Base-by-base conservation (phyloP, 768 basidiomycete species). In the Coprinellus micaceus region DNA sequence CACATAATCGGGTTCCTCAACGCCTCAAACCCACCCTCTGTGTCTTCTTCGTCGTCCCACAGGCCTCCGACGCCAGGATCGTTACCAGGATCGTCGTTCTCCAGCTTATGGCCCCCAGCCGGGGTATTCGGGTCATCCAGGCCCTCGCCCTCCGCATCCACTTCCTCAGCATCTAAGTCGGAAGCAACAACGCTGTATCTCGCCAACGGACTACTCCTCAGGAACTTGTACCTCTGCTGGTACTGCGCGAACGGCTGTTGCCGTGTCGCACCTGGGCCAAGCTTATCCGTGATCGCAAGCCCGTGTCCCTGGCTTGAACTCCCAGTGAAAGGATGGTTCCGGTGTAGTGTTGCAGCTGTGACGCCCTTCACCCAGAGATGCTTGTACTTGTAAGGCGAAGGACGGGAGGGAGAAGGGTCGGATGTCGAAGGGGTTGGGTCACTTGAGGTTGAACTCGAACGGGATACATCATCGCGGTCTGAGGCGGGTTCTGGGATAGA, bases 201-300 rank as follows among this genome's bases (percentile, higher is more conserved):
- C 41, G 63, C 54, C 7, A 69, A 43, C 0, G 66, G 66, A 22
- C 63, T 64, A 37, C 51, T 60, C 12, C 67, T 25, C 48, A 56
- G 41, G 37, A 56, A 56, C 55, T 51, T 51, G 36, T 43, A 56
- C 26, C 55, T 47, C 36, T 56, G 36, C 48, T 43, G 48, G 28
- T 55, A 65, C 30, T 65, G 63, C 1, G 58, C 52, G 30, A 58
- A 47, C 4, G 41, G 36, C 6, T 44, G 40, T 44, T 37, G 30
- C 52, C 41, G 15, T 28, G 36, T 46, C 24, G 55, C 46, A 19
- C 46, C 46, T 26, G 22, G 25, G 10, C 21, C 21, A 13, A 5
- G 33, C 13, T 13, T 33, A 33, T 33, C 33, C 7, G 13, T 6
- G 33, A 33, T 33, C 13, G n/a, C n/a, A n/a, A n/a, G n/a, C 33